These are phyloP conservation scores for Acacia pycnantha DNA, from an alignment of 331 rosid genomes.

Conservation along the genomic window DNA sequence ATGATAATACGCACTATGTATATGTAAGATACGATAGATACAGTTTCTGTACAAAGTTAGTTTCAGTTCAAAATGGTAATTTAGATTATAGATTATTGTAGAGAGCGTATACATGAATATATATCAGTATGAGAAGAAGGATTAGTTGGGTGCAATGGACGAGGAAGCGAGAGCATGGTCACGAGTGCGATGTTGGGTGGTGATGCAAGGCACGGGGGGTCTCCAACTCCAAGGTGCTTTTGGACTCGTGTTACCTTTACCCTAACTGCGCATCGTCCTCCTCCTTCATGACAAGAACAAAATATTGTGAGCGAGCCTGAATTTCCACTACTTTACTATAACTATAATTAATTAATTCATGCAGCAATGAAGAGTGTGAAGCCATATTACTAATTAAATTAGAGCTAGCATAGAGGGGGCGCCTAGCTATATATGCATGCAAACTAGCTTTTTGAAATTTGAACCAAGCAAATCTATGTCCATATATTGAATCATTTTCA, in stretches of 20 bases:
- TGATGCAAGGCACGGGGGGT: constrained; percentile 47
- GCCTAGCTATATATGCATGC: not conserved
- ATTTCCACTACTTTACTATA: not conserved
- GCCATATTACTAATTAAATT: not conserved
- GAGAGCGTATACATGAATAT: not conserved
- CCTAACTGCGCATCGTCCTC: not conserved
- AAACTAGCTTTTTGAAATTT: not conserved
- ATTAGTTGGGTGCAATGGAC: constrained; percentile 57
- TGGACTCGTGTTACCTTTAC: constrained; percentile 21
- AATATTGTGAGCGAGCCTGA: not conserved
- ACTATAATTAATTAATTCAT: not conserved
- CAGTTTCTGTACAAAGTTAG: not conserved
- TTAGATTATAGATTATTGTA: not conserved
- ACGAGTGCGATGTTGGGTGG: constrained; percentile 55
- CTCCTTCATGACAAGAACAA: too few relatives aligned
- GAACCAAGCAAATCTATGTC: not conserved
- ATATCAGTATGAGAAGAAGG: constrained; percentile 12
- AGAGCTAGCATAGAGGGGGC: not conserved
- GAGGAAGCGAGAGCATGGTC: constrained; percentile 41
- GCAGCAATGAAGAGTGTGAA: not conserved
- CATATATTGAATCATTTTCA: not conserved
- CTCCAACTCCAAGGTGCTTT: constrained; percentile 48
- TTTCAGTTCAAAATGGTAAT: not conserved
- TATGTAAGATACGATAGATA: not conserved
- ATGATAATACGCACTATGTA: too few relatives aligned